Conservation (phyloP, 495 filamentous ascomycete species). For the Copromyces sp. region DNA sequence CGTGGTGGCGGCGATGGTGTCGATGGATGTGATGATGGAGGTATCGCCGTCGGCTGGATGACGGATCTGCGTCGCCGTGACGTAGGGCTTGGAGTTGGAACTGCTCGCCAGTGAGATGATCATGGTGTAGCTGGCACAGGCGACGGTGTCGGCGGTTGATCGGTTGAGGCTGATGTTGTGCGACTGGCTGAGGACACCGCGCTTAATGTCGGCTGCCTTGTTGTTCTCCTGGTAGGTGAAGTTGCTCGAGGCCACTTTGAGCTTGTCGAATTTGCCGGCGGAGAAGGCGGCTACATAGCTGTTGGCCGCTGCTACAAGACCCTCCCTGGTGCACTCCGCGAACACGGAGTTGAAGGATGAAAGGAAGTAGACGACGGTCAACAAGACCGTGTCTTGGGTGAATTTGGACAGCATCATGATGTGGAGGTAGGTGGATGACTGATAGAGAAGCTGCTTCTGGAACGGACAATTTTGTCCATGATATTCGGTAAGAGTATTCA, state of each 20-base stretch:
- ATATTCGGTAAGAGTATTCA: neutral
- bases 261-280: conserved; percentile 16
- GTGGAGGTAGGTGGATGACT: too few relatives aligned
- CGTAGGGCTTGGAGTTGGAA: conserved; percentile 28
- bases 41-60: conserved; percentile 24
- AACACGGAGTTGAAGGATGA: neutral
- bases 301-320: conserved; percentile 25
- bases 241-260: conserved; percentile 23
- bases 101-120: conserved; percentile 20
- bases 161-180: conserved; percentile 30
- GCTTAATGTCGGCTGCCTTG: conserved; percentile 23
- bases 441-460: neutral
- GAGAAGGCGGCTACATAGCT: conserved; percentile 28
- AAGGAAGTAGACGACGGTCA: neutral
- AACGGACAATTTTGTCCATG: neutral
- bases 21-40: conserved; percentile 25
- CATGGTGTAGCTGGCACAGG: conserved; percentile 36
- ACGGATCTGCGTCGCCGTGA: conserved; percentile 34
- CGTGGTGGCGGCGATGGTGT: conserved; percentile 38
- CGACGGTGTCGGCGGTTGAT: conserved; percentile 29
- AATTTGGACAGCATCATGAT: neutral
- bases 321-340: conserved; percentile 30
- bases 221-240: conserved; percentile 38
- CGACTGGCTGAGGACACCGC: conserved; percentile 23
- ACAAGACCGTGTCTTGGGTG: neutral